Percentiles rank a stretch among this genome's conserved stretches.
phyloP scores from a whole-genome alignment of 1,284 basidiomycete species.

The Heterobasidion parviporum region DNA sequence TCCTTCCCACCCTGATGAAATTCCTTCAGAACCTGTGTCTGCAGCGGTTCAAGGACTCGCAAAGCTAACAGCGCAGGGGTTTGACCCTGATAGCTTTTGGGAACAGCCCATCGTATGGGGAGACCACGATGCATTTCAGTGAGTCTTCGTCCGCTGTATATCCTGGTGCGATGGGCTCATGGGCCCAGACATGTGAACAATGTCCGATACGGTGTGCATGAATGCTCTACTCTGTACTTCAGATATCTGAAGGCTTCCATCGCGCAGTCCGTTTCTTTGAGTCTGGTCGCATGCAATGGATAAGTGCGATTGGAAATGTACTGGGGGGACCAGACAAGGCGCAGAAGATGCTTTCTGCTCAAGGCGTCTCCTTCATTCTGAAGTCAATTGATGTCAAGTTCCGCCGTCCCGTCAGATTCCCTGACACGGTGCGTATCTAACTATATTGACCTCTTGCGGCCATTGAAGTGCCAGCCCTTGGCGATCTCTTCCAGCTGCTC shows the following conservation, averaged over 20 bases:
- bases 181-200: slow-evolving; percentile 65
- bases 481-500: slow-evolving; percentile 34
- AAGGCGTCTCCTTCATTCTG: slow-evolving; percentile 62
- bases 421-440: slow-evolving; percentile 49
- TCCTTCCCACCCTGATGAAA: slow-evolving; percentile 45
- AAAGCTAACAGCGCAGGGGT: slow-evolving; percentile 40
- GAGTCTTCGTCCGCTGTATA: slow-evolving; percentile 15
- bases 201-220: slow-evolving; percentile 50
- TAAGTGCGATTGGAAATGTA: slow-evolving; percentile 43
- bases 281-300: slow-evolving; percentile 63
- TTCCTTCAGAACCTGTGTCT: slow-evolving; percentile 13
- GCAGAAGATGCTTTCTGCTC: slow-evolving; percentile 46
- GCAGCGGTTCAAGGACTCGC: slow-evolving; percentile 29
- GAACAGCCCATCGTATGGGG: slow-evolving; percentile 70
- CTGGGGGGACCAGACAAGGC: slow-evolving; percentile 50
- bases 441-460: not conserved
- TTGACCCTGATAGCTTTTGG: slow-evolving; percentile 57
- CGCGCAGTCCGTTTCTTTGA: slow-evolving; percentile 54
- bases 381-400: slow-evolving; percentile 62
- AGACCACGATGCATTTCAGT: slow-evolving; percentile 71
- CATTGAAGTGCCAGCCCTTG: not conserved
- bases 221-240: slow-evolving; percentile 1
- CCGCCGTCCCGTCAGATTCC: slow-evolving; percentile 59
- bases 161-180: not conserved
- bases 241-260: not conserved